Evolutionary conservation across 2,329 filamentous ascomycete species (phyloP).

Genomic region (Stemphylium vesicarium): DNA sequence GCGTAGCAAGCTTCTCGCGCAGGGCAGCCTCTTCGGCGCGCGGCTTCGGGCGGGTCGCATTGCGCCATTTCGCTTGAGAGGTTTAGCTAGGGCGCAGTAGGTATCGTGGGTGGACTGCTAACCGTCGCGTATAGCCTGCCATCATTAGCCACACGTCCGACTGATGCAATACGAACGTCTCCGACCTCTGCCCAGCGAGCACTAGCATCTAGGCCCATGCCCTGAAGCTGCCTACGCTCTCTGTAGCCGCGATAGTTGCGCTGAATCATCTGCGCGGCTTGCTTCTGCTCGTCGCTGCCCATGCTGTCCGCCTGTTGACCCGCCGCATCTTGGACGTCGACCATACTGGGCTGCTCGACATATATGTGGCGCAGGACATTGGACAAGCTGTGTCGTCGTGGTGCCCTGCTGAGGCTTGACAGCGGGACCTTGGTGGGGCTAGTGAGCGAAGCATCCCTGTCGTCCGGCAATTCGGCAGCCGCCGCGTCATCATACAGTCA

Average conservation of each 20-base stretch:
- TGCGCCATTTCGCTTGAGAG: slow-evolving; percentile 59
- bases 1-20: slow-evolving; percentile 22
- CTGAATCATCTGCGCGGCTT: slow-evolving; percentile 49
- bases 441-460: slow-evolving; percentile 2
- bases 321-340: slow-evolving; percentile 16
- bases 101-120: slow-evolving; percentile 24
- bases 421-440: slow-evolving; percentile 14
- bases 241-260: slow-evolving; percentile 80
- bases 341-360: slow-evolving; percentile 15
- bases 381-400: neutral
- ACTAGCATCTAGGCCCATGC: slow-evolving; percentile 71
- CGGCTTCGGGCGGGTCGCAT: slow-evolving; percentile 56
- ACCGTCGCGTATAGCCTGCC: slow-evolving; percentile 60
- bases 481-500: neutral
- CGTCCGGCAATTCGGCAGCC: slow-evolving; percentile 1
- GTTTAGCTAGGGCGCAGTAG: slow-evolving; percentile 35
- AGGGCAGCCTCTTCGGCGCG: slow-evolving; percentile 42
- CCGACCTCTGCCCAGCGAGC: slow-evolving; percentile 74
- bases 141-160: slow-evolving; percentile 7
- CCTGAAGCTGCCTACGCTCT: slow-evolving; percentile 71
- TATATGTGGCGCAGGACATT: slow-evolving; percentile 13
- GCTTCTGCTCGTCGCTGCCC: slow-evolving; percentile 28
- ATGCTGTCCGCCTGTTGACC: neutral
- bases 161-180: neutral
- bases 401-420: slow-evolving; percentile 15